These are phyloP conservation scores for Mucor indicus DNA, from an alignment of 371 early-diverging fungal genomes.

Conservation along the genomic window DNA sequence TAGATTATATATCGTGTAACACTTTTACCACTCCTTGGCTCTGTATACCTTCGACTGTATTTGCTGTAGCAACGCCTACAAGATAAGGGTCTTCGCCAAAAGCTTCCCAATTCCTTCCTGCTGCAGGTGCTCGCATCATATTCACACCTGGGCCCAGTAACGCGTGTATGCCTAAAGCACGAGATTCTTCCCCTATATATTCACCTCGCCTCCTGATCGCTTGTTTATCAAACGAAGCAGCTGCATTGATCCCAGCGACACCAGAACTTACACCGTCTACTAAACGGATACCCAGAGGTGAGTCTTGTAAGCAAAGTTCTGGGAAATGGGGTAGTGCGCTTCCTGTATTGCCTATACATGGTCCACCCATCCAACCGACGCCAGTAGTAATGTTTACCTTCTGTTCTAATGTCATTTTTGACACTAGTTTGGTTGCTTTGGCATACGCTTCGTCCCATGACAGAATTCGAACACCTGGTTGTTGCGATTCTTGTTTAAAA, in stretches of 20 bases:
- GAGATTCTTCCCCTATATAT: conserved; percentile 53
- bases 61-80: conserved; percentile 28
- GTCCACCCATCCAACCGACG: conserved; percentile 28
- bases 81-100: conserved; percentile 62
- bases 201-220: conserved; percentile 43
- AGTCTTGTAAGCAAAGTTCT: conserved; percentile 56
- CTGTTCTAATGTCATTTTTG: conserved; percentile 31
- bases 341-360: conserved; percentile 50
- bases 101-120: conserved; percentile 62
- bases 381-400: conserved; percentile 49
- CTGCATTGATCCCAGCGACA: conserved; percentile 49
- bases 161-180: conserved; percentile 45
- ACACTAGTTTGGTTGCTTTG: conserved; percentile 27
- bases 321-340: conserved; percentile 45
- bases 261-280: conserved; percentile 39
- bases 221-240: conserved; percentile 49
- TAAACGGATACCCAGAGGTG: conserved; percentile 47
- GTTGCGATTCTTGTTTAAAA: too few species aligned
- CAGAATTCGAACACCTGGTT: too few species aligned
- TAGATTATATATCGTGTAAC: too few species aligned
- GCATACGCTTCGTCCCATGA: conserved; percentile 39
- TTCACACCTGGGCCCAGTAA: conserved; percentile 51
- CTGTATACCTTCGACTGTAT: conserved; percentile 36
- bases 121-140: conserved; percentile 40
- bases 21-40: conserved; percentile 34